Evolutionary conservation across 1,139 yeast species (phyloP), one percentile per base, ranked within the genome.

Genomic region (Candida pseudoviswanathii): DNA sequence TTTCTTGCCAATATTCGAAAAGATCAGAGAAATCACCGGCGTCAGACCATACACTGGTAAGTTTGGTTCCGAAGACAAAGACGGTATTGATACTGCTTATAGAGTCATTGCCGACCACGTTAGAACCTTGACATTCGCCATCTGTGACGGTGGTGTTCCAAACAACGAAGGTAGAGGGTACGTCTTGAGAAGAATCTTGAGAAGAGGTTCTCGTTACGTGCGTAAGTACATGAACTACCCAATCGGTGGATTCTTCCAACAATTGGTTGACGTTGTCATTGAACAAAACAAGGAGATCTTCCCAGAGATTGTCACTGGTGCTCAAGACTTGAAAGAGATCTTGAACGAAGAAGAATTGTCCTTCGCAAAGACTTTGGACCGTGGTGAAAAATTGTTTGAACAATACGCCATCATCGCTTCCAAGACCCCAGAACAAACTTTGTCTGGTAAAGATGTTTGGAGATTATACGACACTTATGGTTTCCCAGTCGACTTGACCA

Each of bases 121-220:
- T 41, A 85, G 99, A 74, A 94, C 99, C 31, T 80, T 95, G 65
- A 89, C 96, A 3, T 89, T 94, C 70, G 98, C 99, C 48, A 81
- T 94, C 56, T 89, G 96, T 45, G 99, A 94, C 69, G 99, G 99
- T 62, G 99, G 99, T 62, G 97, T 95, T 50, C 99, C 99, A 63
- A 94, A 94, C 73, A 94, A 92, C 65, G 99, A 94, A 67, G 99
- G 99, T 62, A 87, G 99, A 74, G 99, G 99, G 59, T 94, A 94
- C 64, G 99, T 94, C 38, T 77, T 94, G 65, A 86, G 99, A 76
- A 87, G 99, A 75, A 91, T 94, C 60, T 79, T 94, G 64, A 88
- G 99, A 78, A 87, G 99, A 77, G 99, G 99, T 63, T 89, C 97
- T 43, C 89, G 99, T 71, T 94, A 89, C 63, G 98, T 88, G 44